Percentiles rank a stretch among this genome's conserved stretches.
phyloP scores from a whole-genome alignment of 306 rosid genomes.

The Potentilla sterilis region DNA sequence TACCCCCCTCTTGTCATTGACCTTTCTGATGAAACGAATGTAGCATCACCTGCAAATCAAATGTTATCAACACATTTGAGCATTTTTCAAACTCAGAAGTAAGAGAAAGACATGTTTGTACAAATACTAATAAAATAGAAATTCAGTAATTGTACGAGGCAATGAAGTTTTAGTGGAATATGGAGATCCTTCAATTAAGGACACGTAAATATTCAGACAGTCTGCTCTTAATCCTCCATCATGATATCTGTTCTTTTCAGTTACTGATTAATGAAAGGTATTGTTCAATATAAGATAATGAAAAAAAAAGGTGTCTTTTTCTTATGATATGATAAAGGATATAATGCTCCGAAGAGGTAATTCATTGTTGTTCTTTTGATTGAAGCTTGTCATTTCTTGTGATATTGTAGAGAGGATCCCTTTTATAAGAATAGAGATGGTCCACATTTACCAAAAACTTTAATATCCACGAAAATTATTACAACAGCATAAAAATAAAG shows the following conservation, averaged over 20 bases:
- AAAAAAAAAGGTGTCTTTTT: neutral
- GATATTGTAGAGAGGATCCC: neutral
- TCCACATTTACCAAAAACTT: neutral
- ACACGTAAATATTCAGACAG: neutral
- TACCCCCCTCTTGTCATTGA: slow-evolving; percentile 73
- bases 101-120: neutral
- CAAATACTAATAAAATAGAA: neutral
- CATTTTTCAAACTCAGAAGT: neutral
- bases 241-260: neutral
- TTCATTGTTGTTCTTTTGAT: neutral
- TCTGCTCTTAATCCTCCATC: neutral
- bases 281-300: neutral
- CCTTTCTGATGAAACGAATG: slow-evolving; percentile 87
- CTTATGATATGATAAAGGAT: neutral
- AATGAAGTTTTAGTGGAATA: slow-evolving; percentile 9
- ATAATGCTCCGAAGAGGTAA: neutral
- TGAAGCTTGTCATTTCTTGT: neutral
- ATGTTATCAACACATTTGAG: slow-evolving; percentile 28
- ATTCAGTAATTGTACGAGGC: neutral
- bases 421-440: neutral
- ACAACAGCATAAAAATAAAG: neutral
- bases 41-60: slow-evolving; percentile 72
- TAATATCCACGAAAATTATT: neutral
- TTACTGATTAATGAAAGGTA: neutral
- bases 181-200: neutral